Evolutionary conservation across 768 basidiomycete genomes (phyloP).

Genomic region (Mycena sanguinolenta): DNA sequence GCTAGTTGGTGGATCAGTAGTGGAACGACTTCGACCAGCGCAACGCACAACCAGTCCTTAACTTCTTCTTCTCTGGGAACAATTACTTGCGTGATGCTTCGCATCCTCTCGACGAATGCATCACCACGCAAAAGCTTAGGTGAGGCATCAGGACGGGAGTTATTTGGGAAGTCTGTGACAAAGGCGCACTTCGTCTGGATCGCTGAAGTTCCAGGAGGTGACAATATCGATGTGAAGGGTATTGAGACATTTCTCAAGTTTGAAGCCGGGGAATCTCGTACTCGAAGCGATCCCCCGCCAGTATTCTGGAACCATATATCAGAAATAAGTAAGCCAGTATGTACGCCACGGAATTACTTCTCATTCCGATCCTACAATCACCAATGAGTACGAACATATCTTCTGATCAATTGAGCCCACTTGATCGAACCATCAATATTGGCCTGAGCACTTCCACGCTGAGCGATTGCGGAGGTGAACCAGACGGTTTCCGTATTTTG

Average conservation of each 20-base stretch:
- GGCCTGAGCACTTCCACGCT: not conserved
- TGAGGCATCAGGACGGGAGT: not conserved
- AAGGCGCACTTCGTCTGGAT: not conserved
- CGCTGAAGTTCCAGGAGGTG: not conserved
- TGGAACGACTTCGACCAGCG: not conserved
- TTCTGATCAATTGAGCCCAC: not conserved
- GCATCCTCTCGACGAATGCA: conserved; percentile 1
- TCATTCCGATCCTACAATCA: not conserved
- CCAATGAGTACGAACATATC: not conserved
- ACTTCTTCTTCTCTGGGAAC: conserved; percentile 1
- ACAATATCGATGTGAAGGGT: not conserved
- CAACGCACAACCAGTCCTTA: conserved; percentile 3
- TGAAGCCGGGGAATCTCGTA: not conserved
- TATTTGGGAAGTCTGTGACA: not conserved
- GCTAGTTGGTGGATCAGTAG: not conserved
- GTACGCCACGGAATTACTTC: not conserved
- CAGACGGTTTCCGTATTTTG: not conserved
- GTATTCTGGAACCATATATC: not conserved
- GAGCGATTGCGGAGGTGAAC: not conserved
- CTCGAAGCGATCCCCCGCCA: not conserved
- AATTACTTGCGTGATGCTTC: not conserved
- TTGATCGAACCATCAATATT: no score
- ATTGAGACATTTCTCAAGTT: not conserved
- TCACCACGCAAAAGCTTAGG: not conserved
- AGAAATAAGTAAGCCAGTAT: not conserved